Percentiles rank a stretch among this genome's conserved stretches.
Conservation (phyloP, 371 early-diverging fungal genomes). For the Zychaea mexicana region DNA sequence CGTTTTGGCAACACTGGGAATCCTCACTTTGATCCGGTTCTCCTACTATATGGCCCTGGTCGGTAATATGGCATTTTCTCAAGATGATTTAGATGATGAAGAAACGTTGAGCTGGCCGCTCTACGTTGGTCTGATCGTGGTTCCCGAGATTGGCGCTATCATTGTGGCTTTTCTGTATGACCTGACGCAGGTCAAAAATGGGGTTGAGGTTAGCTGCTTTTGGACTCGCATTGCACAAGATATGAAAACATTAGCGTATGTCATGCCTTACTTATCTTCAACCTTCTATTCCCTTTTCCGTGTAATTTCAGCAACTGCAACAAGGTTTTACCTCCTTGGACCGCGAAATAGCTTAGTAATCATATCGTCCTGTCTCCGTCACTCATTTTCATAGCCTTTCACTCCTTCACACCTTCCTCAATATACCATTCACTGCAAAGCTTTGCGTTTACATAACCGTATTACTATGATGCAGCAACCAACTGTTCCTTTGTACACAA, state of each 20-base stretch:
- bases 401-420: too few species aligned
- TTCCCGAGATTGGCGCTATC: conserved; percentile 10
- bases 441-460: too few species aligned
- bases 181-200: conserved; percentile 12
- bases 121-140: conserved; percentile 1
- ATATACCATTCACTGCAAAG: too few species aligned
- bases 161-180: conserved; percentile 8
- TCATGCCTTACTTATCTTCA: too few species aligned
- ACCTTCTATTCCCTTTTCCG: background rate
- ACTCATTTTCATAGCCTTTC: too few species aligned
- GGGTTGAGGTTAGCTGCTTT: conserved; percentile 6
- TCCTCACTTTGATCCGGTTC: conserved; percentile 1
- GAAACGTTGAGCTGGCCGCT: background rate
- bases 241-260: too few species aligned
- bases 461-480: too few species aligned
- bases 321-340: background rate
- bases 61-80: background rate
- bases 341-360: background rate
- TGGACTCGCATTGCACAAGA: background rate
- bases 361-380: too few species aligned
- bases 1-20: background rate
- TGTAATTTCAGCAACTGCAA: background rate
- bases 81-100: background rate
- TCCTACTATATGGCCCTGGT: background rate
- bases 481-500: too few species aligned